Percentiles rank a stretch among this genome's conserved stretches.
Conservation (phyloP, 2,329 filamentous ascomycete species). For the Leptographium galeiforme region DNA sequence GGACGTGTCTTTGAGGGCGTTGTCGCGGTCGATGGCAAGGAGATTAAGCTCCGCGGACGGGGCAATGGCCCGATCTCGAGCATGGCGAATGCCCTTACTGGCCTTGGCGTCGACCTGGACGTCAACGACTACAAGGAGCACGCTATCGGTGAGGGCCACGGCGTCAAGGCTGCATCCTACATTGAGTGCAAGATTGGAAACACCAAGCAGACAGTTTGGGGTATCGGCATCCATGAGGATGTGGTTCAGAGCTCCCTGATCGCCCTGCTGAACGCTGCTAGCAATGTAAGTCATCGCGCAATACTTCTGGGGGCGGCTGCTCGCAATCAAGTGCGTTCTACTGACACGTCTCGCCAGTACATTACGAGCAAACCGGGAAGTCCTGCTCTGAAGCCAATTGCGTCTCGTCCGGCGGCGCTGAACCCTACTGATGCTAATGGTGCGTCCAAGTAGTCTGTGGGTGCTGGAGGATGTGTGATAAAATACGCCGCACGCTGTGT, state of each 20-base stretch:
- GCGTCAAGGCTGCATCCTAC: constrained; percentile 89
- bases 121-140: constrained; percentile 95
- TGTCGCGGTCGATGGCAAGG: constrained; percentile 65
- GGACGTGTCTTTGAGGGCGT: constrained; percentile 76
- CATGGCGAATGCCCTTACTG: constrained; percentile 64
- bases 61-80: constrained; percentile 88
- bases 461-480: too few relatives aligned
- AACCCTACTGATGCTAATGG: too few relatives aligned
- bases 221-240: constrained; percentile 83
- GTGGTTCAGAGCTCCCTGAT: constrained; percentile 82
- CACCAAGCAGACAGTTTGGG: constrained; percentile 65
- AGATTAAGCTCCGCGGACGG: constrained; percentile 64
- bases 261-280: constrained; percentile 72
- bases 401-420: too few relatives aligned
- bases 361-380: too few relatives aligned
- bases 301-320: too few relatives aligned
- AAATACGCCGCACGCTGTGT: too few relatives aligned
- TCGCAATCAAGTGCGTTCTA: too few relatives aligned
- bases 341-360: too few relatives aligned
- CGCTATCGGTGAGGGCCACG: constrained; percentile 65
- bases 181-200: constrained; percentile 66
- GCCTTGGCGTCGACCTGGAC: constrained; percentile 71
- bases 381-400: too few relatives aligned
- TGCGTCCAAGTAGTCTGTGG: too few relatives aligned
- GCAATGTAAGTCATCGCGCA: constrained; percentile 50